A percentile compares a stretch with the other conserved stretches of the same genome.
These are phyloP conservation scores for Austroboletus niveus DNA, from an alignment of 1,284 basidiomycete genomes.

Conservation along the genomic window DNA sequence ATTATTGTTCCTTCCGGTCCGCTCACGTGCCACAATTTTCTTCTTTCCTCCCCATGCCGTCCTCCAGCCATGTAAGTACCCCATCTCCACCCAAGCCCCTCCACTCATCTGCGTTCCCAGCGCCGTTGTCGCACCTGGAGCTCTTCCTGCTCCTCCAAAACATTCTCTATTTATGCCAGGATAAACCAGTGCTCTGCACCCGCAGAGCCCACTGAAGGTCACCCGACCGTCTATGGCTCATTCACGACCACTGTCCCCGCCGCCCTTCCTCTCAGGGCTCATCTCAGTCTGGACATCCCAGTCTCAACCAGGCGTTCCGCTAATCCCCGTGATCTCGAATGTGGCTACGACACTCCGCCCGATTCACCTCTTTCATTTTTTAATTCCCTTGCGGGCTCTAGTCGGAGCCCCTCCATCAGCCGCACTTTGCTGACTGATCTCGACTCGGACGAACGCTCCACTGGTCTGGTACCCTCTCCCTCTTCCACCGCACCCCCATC, in stretches of 20 bases:
- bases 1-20: background rate
- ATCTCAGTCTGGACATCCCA: slow-evolving; percentile 23
- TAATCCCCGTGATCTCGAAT: slow-evolving; percentile 11
- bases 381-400: slow-evolving; percentile 11
- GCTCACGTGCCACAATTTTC: too few species aligned
- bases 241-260: slow-evolving; percentile 43
- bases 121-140: slow-evolving; percentile 19
- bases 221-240: slow-evolving; percentile 43
- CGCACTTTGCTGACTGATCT: slow-evolving; percentile 34
- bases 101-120: background rate
- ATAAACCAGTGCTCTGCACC: slow-evolving; percentile 30
- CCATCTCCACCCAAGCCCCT: too few species aligned
- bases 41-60: background rate
- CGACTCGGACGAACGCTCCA: slow-evolving; percentile 4
- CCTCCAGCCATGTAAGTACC: slow-evolving; percentile 1
- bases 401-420: slow-evolving; percentile 35
- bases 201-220: slow-evolving; percentile 30
- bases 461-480: slow-evolving; percentile 17
- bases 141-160: slow-evolving; percentile 26
- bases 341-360: slow-evolving; percentile 27
- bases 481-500: slow-evolving; percentile 17
- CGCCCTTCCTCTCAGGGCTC: slow-evolving; percentile 21
- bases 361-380: slow-evolving; percentile 33
- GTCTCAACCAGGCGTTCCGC: slow-evolving; percentile 1
- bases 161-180: slow-evolving; percentile 31